Evolutionary conservation across 2,329 filamentous ascomycete species (phyloP).

Genomic region (Botrytis sinoallii): DNA sequence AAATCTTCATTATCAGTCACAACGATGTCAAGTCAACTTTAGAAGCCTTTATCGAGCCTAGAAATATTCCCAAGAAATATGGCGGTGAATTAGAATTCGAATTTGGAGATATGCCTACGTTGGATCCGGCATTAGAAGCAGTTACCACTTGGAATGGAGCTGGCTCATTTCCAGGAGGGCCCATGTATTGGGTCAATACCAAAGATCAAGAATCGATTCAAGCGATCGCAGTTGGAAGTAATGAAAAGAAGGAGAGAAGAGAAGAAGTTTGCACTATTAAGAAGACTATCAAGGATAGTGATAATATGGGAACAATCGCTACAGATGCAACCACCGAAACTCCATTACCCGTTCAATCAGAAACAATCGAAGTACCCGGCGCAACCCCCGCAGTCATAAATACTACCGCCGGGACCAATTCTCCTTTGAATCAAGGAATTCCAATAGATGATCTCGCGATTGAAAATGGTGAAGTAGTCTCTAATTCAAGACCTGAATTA

Average conservation of each 20-base stretch:
- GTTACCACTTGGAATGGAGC: conserved; percentile 50
- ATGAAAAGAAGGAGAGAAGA: conserved; percentile 44
- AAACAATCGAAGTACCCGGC: conserved; percentile 22
- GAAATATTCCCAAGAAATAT: conserved; percentile 85
- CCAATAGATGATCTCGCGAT: conserved; percentile 14
- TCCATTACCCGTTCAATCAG: background rate
- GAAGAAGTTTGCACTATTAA: conserved; percentile 39
- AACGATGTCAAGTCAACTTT: conserved; percentile 75
- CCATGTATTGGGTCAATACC: conserved; percentile 55
- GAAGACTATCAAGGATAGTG: conserved; percentile 11
- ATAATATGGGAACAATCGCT: background rate
- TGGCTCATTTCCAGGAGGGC: conserved; percentile 54
- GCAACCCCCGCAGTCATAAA: conserved; percentile 18
- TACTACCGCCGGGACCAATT: background rate
- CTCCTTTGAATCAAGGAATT: background rate
- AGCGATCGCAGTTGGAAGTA: conserved; percentile 52
- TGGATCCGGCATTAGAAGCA: conserved; percentile 61
- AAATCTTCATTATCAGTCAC: conserved; percentile 84
- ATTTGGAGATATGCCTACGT: conserved; percentile 70
- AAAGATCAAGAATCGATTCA: conserved; percentile 42
- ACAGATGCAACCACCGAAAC: background rate
- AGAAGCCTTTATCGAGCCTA: conserved; percentile 73
- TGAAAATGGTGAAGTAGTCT: conserved; percentile 28
- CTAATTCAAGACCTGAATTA: conserved; percentile 28
- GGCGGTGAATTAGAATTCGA: conserved; percentile 81